Evolutionary conservation across 352 stramenopile genomes (phyloP).

Genomic region (Globisporangium barbulae): DNA sequence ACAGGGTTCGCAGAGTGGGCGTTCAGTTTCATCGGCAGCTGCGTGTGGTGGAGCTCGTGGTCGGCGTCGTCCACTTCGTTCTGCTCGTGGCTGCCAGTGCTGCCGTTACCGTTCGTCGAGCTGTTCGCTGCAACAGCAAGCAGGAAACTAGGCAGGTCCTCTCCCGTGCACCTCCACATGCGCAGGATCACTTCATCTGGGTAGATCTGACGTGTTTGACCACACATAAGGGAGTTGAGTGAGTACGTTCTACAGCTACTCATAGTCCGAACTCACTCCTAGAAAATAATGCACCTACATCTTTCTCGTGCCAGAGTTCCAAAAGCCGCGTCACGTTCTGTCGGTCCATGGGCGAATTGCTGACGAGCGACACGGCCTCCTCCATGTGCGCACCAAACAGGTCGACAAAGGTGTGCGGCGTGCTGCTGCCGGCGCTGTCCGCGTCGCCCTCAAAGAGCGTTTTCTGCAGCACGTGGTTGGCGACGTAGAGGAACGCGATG

Average conservation of each 20-base stretch:
- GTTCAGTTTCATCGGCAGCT: slow-evolving; percentile 70
- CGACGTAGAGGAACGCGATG: slow-evolving; percentile 80
- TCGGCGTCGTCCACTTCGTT: slow-evolving; percentile 23
- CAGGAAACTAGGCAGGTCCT: slow-evolving; percentile 62
- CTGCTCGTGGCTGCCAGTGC: slow-evolving; percentile 7
- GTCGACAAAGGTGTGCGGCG: slow-evolving; percentile 23
- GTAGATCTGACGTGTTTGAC: slow-evolving; percentile 30
- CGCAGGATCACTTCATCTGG: slow-evolving; percentile 50
- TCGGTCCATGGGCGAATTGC: slow-evolving; percentile 81
- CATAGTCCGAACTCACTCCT: background rate
- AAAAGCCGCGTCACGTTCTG: slow-evolving; percentile 71
- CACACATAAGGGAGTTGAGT: background rate
- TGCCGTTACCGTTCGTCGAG: slow-evolving; percentile 4
- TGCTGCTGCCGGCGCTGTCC: background rate
- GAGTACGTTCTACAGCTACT: background rate
- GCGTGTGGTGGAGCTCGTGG: slow-evolving; percentile 27
- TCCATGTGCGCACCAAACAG: slow-evolving; percentile 46
- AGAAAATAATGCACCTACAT: slow-evolving; percentile 21
- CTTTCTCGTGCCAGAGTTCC: slow-evolving; percentile 78
- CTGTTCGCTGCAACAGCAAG: slow-evolving; percentile 12
- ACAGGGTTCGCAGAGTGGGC: slow-evolving; percentile 72
- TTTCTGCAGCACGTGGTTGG: slow-evolving; percentile 84
- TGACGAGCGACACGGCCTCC: slow-evolving; percentile 76
- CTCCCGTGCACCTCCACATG: slow-evolving; percentile 77
- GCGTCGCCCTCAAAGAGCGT: slow-evolving; percentile 33